A percentile compares a stretch with the other conserved stretches of the same genome.
phyloP scores from a whole-genome alignment of 768 basidiomycete genomes.

The Phylloporus sp. region DNA sequence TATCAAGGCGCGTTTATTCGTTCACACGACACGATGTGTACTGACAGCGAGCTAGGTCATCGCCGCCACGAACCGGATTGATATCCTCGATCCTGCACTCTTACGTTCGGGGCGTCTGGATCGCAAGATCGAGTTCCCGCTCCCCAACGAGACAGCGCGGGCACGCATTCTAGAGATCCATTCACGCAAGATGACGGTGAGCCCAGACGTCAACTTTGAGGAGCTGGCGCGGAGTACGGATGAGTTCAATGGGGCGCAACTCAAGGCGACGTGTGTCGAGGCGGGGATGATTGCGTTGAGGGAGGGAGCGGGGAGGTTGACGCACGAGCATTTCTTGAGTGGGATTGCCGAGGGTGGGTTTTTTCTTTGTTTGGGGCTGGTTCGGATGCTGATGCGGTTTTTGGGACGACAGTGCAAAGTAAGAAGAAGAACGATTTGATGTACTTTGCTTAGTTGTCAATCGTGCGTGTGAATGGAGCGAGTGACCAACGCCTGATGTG shows the following conservation, averaged over 20 bases:
- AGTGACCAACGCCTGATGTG: no score
- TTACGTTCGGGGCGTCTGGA: slow-evolving; percentile 96
- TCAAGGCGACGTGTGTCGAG: slow-evolving; percentile 98
- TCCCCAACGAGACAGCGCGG: slow-evolving; percentile 94
- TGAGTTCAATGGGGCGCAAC: slow-evolving; percentile 95
- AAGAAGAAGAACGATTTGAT: slow-evolving; percentile 99
- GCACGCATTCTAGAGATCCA: slow-evolving; percentile 96
- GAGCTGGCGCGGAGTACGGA: slow-evolving; percentile 96
- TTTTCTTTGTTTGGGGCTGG: not conserved
- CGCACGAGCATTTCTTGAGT: slow-evolving; percentile 94
- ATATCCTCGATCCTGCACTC: slow-evolving; percentile 97
- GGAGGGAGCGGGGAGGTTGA: slow-evolving; percentile 84
- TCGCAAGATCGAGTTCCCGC: slow-evolving; percentile 97
- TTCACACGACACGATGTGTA: not conserved
- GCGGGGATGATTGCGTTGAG: slow-evolving; percentile 98
- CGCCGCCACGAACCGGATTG: slow-evolving; percentile 97
- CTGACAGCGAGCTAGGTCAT: slow-evolving; percentile 62
- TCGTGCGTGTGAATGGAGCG: no score
- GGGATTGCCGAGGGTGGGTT: slow-evolving; percentile 81
- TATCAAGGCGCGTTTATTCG: slow-evolving; percentile 68
- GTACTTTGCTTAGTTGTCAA: slow-evolving; percentile 76
- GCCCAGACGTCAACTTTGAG: slow-evolving; percentile 89
- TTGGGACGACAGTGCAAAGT: slow-evolving; percentile 79
- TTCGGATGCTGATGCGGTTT: slow-evolving; percentile 20
- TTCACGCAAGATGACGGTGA: slow-evolving; percentile 90